Base-by-base conservation (phyloP, 768 basidiomycete species). In the Psilocybe sp. region DNA sequence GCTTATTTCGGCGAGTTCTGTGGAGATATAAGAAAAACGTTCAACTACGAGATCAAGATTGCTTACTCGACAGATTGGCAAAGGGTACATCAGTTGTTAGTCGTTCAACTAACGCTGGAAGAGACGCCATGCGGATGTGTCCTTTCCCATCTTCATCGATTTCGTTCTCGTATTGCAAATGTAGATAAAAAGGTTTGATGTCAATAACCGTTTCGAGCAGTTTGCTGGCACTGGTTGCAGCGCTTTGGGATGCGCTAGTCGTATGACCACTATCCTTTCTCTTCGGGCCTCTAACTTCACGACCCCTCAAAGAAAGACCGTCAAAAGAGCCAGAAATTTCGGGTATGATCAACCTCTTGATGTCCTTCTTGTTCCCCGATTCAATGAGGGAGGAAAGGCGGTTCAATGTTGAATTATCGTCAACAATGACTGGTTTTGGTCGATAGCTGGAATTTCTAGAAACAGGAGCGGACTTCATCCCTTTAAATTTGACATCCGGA, bases 71-170 rank as follows among this genome's bases (percentile, higher is more conserved):
- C 5, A 77, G 73, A 63, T 85, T 82, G 11, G 60, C 59, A 18
- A 60, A 61, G 16, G 58, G 56, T 18, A 60, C 55, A 52, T 72
- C 70, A 13, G 76, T 72, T 1, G 85, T 83, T 38, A 94, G 66
- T 40, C 79, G 75, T 63, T 88, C 88, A 11, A 92, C 79, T 31
- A 94, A 70, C 5, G 87, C 91, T 5, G 72, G 69, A 18, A 92
- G 63, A 0, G 88, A 87, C 3, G 87, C 93, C 15, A 78, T 79
- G 48, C 78, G 78, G 45, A 92, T 77, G 33, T 73, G 67, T 1
- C 89, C 87, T 46, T 88, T 85, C 33, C 72, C 68, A 47, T 85
- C 83, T 34, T 84, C 61, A 19, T 81, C 76, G 34, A 94, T 73
- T 54, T 90, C 80, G 42, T 84, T 78, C 4, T 76, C 70, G 60